phyloP scores from a whole-genome alignment of 2,329 filamentous ascomycete species.

The Phyllosticta capitalensis region DNA sequence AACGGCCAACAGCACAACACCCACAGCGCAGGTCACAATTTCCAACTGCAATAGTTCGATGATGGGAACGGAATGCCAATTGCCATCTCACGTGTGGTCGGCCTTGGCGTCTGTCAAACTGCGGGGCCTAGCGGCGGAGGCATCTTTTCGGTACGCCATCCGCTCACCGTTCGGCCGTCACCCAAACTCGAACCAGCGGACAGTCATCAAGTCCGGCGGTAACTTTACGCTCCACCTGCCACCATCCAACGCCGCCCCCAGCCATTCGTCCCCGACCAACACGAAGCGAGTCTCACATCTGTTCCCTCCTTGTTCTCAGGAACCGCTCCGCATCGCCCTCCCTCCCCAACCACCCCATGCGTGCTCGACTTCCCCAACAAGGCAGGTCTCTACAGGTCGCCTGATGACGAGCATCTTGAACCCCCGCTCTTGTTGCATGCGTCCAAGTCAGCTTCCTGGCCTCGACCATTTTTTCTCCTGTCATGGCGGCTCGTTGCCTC shows the following conservation, averaged over 20 bases:
- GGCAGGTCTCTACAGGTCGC: background rate
- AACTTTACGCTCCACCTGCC: background rate
- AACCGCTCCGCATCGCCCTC: background rate
- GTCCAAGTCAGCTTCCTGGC: background rate
- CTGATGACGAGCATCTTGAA: background rate
- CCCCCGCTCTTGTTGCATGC: background rate
- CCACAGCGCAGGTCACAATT: background rate
- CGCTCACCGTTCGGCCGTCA: background rate
- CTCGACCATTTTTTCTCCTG: background rate
- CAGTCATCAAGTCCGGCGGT: background rate
- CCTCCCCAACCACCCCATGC: background rate
- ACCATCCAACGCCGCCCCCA: background rate
- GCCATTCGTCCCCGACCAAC: background rate
- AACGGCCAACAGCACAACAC: background rate
- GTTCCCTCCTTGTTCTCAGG: background rate
- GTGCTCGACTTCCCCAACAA: background rate
- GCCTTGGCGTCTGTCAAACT: background rate
- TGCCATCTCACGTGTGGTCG: background rate
- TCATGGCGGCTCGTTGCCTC: background rate
- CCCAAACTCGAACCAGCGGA: background rate
- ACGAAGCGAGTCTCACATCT: background rate
- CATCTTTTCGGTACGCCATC: background rate
- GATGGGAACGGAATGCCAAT: background rate
- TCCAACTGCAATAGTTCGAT: background rate
- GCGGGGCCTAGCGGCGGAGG: background rate